These are phyloP conservation scores for Leccinum fuscescens DNA, from an alignment of 1,284 basidiomycete species.

Conservation along the genomic window DNA sequence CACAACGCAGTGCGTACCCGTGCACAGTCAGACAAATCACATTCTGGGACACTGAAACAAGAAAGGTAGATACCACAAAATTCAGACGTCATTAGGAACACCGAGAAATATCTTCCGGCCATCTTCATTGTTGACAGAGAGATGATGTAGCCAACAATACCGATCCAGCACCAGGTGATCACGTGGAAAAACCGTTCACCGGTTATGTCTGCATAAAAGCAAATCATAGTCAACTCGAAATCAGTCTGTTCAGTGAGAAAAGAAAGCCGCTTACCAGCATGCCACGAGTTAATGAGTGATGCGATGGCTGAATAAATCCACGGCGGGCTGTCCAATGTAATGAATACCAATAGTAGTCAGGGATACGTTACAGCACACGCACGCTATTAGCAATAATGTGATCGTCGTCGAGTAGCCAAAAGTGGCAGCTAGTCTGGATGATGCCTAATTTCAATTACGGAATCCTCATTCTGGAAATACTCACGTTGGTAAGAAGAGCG, in stretches of 20 bases:
- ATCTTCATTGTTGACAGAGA: constrained; percentile 55
- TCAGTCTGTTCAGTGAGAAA: background rate
- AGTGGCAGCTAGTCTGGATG: background rate
- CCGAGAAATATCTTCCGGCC: constrained; percentile 57
- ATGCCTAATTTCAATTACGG: background rate
- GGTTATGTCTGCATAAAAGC: background rate
- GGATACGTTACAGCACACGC: background rate
- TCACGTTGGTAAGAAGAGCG: background rate
- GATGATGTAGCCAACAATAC: constrained; percentile 64
- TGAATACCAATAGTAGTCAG: background rate
- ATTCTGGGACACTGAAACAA: background rate
- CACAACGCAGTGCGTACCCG: background rate
- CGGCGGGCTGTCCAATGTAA: background rate
- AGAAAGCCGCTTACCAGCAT: background rate
- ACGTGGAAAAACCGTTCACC: background rate
- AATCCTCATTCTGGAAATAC: background rate
- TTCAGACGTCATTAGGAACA: constrained; percentile 65
- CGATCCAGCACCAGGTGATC: constrained; percentile 48
- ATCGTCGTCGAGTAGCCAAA: background rate
- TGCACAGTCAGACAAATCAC: background rate
- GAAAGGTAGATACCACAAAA: constrained; percentile 42
- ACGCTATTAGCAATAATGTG: background rate
- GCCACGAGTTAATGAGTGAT: background rate
- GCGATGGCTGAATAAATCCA: background rate
- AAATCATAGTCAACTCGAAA: too few relatives aligned